A percentile compares a stretch with the other conserved stretches of the same genome.
Conservation (phyloP, 257 asterid species). For the Lycium ferocissimum region DNA sequence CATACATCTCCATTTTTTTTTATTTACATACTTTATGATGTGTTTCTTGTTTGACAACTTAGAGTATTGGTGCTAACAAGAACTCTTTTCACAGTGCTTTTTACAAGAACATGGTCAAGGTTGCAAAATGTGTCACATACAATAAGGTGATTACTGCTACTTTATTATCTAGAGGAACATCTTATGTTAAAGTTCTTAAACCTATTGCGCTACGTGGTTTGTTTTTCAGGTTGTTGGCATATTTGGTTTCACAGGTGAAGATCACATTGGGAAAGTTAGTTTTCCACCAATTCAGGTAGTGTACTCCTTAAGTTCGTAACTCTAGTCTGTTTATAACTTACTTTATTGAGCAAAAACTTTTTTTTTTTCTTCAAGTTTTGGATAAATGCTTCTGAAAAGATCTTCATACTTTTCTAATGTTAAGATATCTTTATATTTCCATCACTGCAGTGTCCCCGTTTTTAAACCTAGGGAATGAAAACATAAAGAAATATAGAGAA, state of each 20-base stretch:
- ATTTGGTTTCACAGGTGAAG: constrained; percentile 95
- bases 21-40: not conserved
- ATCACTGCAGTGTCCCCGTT: not conserved
- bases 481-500: not conserved
- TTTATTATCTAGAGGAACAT: not conserved
- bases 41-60: constrained; percentile 13
- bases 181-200: not conserved
- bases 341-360: not conserved
- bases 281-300: constrained; percentile 96
- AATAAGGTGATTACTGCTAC: constrained; percentile 66
- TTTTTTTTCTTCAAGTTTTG: not conserved
- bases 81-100: constrained; percentile 63
- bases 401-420: not conserved
- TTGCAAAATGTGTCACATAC: constrained; percentile 84
- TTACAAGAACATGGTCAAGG: constrained; percentile 87
- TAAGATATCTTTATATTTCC: not conserved
- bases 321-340: not conserved
- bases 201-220: not conserved
- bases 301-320: not conserved
- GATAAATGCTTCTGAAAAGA: not conserved
- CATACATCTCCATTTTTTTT: not conserved
- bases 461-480: not conserved
- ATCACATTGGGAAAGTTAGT: constrained; percentile 91
- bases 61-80: constrained; percentile 3
- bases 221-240: constrained; percentile 78